Base-by-base conservation (phyloP, 164 flowering plant species). In the Aristolochia californica region DNA sequence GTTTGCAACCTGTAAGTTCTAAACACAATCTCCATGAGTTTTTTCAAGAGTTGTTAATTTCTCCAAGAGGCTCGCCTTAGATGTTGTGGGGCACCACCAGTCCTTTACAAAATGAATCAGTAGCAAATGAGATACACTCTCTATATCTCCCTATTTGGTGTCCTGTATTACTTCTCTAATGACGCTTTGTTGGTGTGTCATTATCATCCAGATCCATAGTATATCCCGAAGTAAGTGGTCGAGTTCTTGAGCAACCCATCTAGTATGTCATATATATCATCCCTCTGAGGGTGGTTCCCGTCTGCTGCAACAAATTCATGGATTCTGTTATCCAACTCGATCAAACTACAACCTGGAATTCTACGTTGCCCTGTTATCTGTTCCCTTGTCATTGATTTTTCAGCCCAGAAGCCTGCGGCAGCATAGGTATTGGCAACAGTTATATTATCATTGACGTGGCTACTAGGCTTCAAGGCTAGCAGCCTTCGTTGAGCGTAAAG, bases 291-390 rank as follows among this genome's bases (percentile, higher is more conserved):
- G 21, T 72, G 69, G 14, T 66, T 60, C 40, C 53, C 48, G 64
- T 75, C 78, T 43, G 70, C 73, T 23, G 69, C 56, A 38, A 70
- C 70, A 70, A 76, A 74, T 51, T 77, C 74, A 66, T 54, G 66
- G 34, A 78, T 63, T 13, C 23, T 49, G 24, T 55, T 68, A 43
- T 60, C 68, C n/a, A 73, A 55, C 59, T 72, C 74, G 24, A 78
- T 70, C 17, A 66, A 68, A 55, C 80, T 79, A 55, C 75, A 75
- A 40, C 80, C 80, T n/a, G 84, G 80, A 64, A 48, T 63, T 55
- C 71, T 69, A 38, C 75, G 61, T 43, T 57, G 48, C 61, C 50
- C 70, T 11, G 72, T 66, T 53, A 23, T 48, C 22, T 16, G 18
- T 48, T 48, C 21, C 21, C 51, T 48, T 48, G 51, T 16, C 22